A percentile compares a stretch with the other conserved stretches of the same genome.
phyloP scores from a whole-genome alignment of 2,329 filamentous ascomycete species.

The Aureobasidium sp. region DNA sequence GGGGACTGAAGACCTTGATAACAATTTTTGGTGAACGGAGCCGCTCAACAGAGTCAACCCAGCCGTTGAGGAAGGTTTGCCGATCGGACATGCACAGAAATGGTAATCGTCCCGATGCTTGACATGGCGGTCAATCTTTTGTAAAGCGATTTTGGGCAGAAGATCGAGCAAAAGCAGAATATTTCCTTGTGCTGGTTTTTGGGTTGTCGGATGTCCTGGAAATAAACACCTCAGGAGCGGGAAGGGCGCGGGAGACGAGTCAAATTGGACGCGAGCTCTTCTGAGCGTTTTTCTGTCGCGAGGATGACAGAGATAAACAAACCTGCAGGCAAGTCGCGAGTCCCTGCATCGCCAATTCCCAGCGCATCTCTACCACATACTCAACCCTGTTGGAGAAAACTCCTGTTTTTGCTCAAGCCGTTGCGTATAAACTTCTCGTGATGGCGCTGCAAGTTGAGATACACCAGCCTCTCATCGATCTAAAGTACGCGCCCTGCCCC shows the following conservation, averaged over 20 bases:
- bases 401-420: not conserved
- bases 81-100: not conserved
- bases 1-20: not conserved
- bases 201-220: not conserved
- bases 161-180: not conserved
- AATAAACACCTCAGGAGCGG: not conserved
- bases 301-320: not conserved
- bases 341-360: not conserved
- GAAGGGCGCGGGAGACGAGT: no score
- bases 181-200: not conserved
- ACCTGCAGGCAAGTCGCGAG: not conserved
- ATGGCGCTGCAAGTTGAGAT: slow-evolving; percentile 2
- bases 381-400: not conserved
- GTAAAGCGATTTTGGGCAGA: not conserved
- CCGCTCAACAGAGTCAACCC: not conserved
- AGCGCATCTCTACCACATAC: not conserved
- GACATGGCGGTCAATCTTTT: not conserved
- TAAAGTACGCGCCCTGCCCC: not conserved
- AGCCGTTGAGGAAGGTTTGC: not conserved
- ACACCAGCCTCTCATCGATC: not conserved
- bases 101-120: not conserved
- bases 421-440: not conserved
- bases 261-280: not conserved
- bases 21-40: not conserved
- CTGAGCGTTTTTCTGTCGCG: not conserved